Evolutionary conservation across 2,329 filamentous ascomycete species (phyloP).

Genomic region (Colletotrichum higginsianum): DNA sequence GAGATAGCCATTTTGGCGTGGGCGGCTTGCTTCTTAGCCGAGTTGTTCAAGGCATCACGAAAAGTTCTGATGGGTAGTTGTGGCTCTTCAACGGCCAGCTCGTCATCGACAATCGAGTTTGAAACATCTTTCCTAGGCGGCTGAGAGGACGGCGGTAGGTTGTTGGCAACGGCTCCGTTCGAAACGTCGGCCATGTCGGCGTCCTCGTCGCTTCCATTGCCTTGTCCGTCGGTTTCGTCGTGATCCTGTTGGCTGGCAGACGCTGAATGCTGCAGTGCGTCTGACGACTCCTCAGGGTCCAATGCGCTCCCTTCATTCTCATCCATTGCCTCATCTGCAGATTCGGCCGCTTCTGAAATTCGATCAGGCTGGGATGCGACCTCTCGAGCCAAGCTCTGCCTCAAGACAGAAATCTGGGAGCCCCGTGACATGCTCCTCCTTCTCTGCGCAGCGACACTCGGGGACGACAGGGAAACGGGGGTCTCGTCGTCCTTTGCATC

Average conservation of each 20-base stretch:
- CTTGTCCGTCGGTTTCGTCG: not conserved
- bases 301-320: not conserved
- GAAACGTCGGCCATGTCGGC: conserved; percentile 11
- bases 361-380: conserved; percentile 9
- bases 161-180: conserved; percentile 11
- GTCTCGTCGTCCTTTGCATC: not conserved
- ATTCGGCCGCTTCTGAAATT: conserved; percentile 25
- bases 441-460: conserved; percentile 33
- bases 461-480: conserved; percentile 13
- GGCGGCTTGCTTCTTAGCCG: conserved; percentile 48
- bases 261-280: not conserved
- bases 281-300: not conserved
- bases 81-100: conserved; percentile 46
- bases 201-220: not conserved
- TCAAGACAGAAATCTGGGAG: conserved; percentile 34
- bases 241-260: not conserved
- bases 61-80: conserved; percentile 20
- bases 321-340: not conserved
- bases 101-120: conserved; percentile 42
- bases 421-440: conserved; percentile 40
- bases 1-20: conserved; percentile 54
- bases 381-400: conserved; percentile 24
- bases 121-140: conserved; percentile 23
- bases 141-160: conserved; percentile 34
- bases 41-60: conserved; percentile 1